Base-by-base conservation (phyloP, 208 protist genomes). In the Acanthamoeba divionensis region DNA sequence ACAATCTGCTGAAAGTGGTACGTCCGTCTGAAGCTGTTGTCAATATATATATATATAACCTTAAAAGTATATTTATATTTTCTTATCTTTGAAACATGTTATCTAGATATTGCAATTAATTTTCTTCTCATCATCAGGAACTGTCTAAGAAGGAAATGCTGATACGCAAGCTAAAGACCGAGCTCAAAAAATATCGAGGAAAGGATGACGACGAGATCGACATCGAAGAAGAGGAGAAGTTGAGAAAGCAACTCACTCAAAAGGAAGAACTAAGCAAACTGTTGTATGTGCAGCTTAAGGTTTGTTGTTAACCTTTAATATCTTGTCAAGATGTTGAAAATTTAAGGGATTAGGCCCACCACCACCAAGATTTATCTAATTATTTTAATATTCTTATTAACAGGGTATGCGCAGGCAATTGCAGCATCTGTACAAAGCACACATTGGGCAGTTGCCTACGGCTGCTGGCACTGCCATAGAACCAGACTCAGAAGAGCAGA, bases 1-100 rank as follows among this genome's bases (percentile, higher is more conserved):
- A 92, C 52, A 91, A 92, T 79, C 21, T 29, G n/a, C 65, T 92
- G 2, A 89, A 54, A 26, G 66, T 66, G 26, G 75, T 60, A 60
- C 52, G 52, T 60, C 18, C 52, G n/a, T n/a, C n/a, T n/a, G n/a
- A n/a, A n/a, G n/a, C n/a, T n/a, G n/a, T n/a, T n/a, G n/a, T n/a
- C n/a, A n/a, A n/a, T n/a, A n/a, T n/a, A n/a, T n/a, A n/a, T 79
- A 79, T 57, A 57, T 57, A 57, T 12, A 8, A 1, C 12, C 26
- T 8, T 0, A 33, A 7, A 1, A 54, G 8, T 24, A 0, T 33
- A 12, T 9, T n/a, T 24, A 48, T 77, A 21, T 54, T 77, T n/a
- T 54, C 10, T 9, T 1, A 77, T 0, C 24, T 33, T 77, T 9
- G 8, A 57, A 41, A 52, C 36, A 29, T 71, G 63, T 36, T 33